A percentile compares a stretch with the other conserved stretches of the same genome.
phyloP scores from a whole-genome alignment of 2,329 filamentous ascomycete species.

The Penicillium sp. region DNA sequence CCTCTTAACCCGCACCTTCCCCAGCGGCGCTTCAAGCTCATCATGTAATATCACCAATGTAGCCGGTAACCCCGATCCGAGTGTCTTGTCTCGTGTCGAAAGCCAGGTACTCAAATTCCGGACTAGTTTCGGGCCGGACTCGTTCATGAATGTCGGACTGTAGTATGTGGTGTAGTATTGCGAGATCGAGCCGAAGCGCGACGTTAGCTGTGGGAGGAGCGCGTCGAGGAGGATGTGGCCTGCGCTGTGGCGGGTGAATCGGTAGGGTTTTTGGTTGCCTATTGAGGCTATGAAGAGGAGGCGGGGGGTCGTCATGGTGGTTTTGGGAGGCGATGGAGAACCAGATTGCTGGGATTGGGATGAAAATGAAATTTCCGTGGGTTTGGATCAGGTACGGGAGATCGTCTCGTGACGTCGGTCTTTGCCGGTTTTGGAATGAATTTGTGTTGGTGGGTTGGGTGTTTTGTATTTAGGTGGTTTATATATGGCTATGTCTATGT shows the following conservation, averaged over 20 bases:
- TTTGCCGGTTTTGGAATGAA: constrained; percentile 6
- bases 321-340: not conserved
- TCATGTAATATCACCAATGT: constrained; percentile 78
- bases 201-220: constrained; percentile 49
- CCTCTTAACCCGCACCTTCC: constrained; percentile 59
- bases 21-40: constrained; percentile 70
- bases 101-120: constrained; percentile 55
- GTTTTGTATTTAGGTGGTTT: too few species aligned
- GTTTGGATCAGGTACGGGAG: constrained; percentile 18
- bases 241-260: constrained; percentile 76
- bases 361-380: not conserved
- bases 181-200: constrained; percentile 39
- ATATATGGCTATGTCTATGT: too few species aligned
- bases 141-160: constrained; percentile 76
- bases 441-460: too few species aligned
- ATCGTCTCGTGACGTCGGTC: constrained; percentile 18
- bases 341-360: not conserved
- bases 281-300: constrained; percentile 74
- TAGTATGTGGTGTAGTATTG: constrained; percentile 51
- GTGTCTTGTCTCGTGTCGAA: constrained; percentile 6
- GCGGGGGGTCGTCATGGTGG: constrained; percentile 20
- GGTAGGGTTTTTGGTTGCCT: constrained; percentile 72
- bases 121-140: constrained; percentile 66
- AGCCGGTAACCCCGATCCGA: constrained; percentile 2
- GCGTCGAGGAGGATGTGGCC: constrained; percentile 71